Percentiles rank a stretch among this genome's conserved stretches.
Conservation (phyloP, 768 basidiomycete species). For the Lactifluus pinguis region DNA sequence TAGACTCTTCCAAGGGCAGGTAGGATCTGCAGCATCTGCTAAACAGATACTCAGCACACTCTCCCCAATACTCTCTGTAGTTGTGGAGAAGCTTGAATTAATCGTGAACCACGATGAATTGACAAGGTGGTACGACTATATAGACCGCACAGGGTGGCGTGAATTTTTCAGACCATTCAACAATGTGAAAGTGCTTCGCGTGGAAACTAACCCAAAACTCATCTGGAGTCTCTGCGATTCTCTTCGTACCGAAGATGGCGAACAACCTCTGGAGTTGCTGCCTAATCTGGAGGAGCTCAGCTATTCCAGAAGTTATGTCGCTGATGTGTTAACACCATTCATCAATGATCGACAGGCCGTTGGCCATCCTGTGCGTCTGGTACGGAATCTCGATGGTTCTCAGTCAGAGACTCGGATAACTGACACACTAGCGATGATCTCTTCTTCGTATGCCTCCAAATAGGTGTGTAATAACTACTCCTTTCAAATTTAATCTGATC, state of each 20-base stretch:
- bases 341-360: neutral
- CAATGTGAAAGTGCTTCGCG: neutral
- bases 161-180: neutral
- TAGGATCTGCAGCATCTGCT: neutral
- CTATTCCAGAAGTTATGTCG: neutral
- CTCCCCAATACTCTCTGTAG: neutral
- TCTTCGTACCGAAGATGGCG: neutral
- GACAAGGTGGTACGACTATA: neutral
- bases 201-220: neutral
- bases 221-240: neutral
- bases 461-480: no score
- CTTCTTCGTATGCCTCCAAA: no score
- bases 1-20: neutral
- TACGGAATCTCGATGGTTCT: no score
- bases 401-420: no score
- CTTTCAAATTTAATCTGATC: no score
- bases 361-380: neutral
- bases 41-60: neutral
- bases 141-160: neutral
- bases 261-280: neutral
- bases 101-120: neutral
- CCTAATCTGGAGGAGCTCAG: neutral
- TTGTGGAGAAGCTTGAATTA: neutral
- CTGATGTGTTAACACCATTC: neutral
- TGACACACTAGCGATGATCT: no score